phyloP scores from a whole-genome alignment of 1,284 basidiomycete genomes.

The Ustilago curta region DNA sequence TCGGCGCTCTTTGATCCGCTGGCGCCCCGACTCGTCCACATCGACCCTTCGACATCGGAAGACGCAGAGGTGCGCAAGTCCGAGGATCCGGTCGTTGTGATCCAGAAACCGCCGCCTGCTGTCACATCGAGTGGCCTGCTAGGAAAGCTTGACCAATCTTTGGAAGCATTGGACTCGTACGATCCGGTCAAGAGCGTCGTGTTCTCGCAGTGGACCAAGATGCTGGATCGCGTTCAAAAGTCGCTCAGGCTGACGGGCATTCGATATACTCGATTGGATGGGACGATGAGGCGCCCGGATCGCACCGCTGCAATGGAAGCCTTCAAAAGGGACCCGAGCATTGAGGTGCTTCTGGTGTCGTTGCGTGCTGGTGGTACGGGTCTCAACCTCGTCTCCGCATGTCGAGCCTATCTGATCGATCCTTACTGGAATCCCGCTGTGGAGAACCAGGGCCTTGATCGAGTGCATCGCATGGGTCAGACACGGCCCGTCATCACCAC shows the following conservation, averaged over 20 bases:
- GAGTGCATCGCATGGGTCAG: slow-evolving; percentile 67
- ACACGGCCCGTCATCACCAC: slow-evolving; percentile 63
- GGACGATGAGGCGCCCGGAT: slow-evolving; percentile 60
- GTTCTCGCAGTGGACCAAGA: slow-evolving; percentile 72
- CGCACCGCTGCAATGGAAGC: slow-evolving; percentile 53
- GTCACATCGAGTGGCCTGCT: slow-evolving; percentile 25
- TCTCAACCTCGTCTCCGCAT: slow-evolving; percentile 77
- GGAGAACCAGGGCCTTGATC: slow-evolving; percentile 72
- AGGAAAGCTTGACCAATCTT: slow-evolving; percentile 29
- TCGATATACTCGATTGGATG: slow-evolving; percentile 58
- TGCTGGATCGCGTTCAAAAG: slow-evolving; percentile 65
- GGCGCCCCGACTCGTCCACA: slow-evolving; percentile 61
- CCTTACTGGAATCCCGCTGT: slow-evolving; percentile 98
- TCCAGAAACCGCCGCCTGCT: slow-evolving; percentile 35
- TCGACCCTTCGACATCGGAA: slow-evolving; percentile 38
- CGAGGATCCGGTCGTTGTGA: slow-evolving; percentile 50
- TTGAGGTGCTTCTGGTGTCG: slow-evolving; percentile 65
- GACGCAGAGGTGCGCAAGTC: slow-evolving; percentile 30
- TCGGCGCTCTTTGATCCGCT: slow-evolving; percentile 59
- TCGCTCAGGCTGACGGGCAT: slow-evolving; percentile 62
- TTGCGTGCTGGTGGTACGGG: slow-evolving; percentile 71
- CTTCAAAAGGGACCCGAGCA: slow-evolving; percentile 56
- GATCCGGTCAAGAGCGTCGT: slow-evolving; percentile 68
- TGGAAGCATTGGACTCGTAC: slow-evolving; percentile 34
- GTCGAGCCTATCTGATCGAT: slow-evolving; percentile 90